Percentiles rank a stretch among this genome's conserved stretches.
Evolutionary conservation across 2,329 filamentous ascomycete species (phyloP).

Genomic region (Neofusicoccum cordaticola): DNA sequence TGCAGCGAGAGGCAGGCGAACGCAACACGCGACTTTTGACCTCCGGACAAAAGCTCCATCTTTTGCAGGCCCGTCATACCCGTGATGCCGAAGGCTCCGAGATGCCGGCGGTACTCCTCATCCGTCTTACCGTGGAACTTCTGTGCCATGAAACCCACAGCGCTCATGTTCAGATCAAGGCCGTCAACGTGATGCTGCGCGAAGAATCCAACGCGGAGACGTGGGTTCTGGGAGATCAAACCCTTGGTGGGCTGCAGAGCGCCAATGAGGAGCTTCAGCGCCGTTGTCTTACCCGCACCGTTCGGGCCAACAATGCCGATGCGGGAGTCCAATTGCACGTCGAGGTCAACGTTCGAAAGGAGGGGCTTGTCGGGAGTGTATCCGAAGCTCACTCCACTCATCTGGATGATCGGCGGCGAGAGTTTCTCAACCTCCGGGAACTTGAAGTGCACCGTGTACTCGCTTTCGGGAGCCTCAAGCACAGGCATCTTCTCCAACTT

Average conservation of each 20-base stretch:
- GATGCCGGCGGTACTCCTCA: slow-evolving; percentile 92
- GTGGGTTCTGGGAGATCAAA: slow-evolving; percentile 81
- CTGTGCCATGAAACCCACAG: slow-evolving; percentile 95
- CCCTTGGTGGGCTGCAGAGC: slow-evolving; percentile 74
- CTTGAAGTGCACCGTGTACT: slow-evolving; percentile 94
- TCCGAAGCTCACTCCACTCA: slow-evolving; percentile 88
- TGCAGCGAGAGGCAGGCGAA: slow-evolving; percentile 93
- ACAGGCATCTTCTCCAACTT: slow-evolving; percentile 97
- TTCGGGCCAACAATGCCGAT: slow-evolving; percentile 99
- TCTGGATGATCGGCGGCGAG: slow-evolving; percentile 95
- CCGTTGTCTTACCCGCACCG: slow-evolving; percentile 96
- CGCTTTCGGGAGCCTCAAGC: slow-evolving; percentile 82
- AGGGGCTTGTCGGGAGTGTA: slow-evolving; percentile 78
- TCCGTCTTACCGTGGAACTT: slow-evolving; percentile 86
- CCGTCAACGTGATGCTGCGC: slow-evolving; percentile 98
- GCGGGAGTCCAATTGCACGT: slow-evolving; percentile 95
- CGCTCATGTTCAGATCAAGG: slow-evolving; percentile 81
- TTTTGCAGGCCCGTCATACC: slow-evolving; percentile 96
- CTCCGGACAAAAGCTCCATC: slow-evolving; percentile 90
- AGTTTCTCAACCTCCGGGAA: slow-evolving; percentile 98
- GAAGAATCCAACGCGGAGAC: slow-evolving; percentile 91
- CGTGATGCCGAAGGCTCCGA: slow-evolving; percentile 82
- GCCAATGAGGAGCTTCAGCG: slow-evolving; percentile 95
- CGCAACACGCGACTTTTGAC: slow-evolving; percentile 96
- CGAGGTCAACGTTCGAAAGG: slow-evolving; percentile 82